Evolutionary conservation across 164 flowering plant species (phyloP).

Genomic region (Vitis amurensis): DNA sequence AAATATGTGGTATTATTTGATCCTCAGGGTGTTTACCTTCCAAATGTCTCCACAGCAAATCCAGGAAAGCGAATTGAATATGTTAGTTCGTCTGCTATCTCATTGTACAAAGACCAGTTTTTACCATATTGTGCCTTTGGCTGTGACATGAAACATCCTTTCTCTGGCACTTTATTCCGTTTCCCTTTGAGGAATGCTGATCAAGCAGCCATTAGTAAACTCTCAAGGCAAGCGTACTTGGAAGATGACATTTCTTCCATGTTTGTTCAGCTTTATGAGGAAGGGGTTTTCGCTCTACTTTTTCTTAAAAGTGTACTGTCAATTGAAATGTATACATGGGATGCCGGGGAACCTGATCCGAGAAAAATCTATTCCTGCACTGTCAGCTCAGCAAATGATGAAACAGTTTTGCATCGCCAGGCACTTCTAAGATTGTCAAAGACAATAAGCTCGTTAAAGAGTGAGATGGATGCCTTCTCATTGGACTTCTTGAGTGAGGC

Average conservation of each 20-base stretch:
- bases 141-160: constrained; percentile 79
- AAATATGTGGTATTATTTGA: constrained; percentile 89
- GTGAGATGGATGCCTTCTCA: constrained; percentile 59
- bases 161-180: constrained; percentile 89
- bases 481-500: constrained; percentile 70
- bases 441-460: constrained; percentile 21
- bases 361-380: constrained; percentile 75
- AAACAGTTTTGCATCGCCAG: constrained; percentile 73
- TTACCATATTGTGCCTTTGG: constrained; percentile 89
- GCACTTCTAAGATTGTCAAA: constrained; percentile 64
- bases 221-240: constrained; percentile 81
- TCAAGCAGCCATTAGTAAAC: constrained; percentile 80
- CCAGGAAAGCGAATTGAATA: constrained; percentile 95
- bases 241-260: constrained; percentile 74
- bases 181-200: constrained; percentile 90
- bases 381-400: constrained; percentile 47
- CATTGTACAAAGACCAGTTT: constrained; percentile 77
- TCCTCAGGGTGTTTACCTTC: constrained; percentile 89
- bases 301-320: constrained; percentile 76
- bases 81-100: constrained; percentile 79
- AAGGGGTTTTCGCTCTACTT: constrained; percentile 75
- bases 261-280: constrained; percentile 83
- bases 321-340: constrained; percentile 84
- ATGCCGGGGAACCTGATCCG: constrained; percentile 55
- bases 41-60: constrained; percentile 80